phyloP scores from a whole-genome alignment of 192 early-diverging fungal genomes.

The Mortierella hygrophila region DNA sequence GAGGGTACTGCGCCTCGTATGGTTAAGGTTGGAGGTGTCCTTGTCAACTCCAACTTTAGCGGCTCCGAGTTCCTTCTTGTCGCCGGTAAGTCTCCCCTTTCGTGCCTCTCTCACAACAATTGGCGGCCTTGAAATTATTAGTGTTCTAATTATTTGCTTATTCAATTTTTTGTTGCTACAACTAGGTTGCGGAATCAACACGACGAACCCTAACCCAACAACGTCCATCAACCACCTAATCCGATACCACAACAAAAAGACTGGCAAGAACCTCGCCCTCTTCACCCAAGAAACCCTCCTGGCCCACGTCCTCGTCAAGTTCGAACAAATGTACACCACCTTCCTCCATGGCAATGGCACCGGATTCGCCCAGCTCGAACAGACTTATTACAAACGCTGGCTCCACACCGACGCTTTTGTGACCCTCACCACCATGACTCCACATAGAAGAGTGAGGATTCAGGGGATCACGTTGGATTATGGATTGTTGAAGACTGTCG shows the following conservation, averaged over 20 bases:
- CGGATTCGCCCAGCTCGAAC: constrained; percentile 80
- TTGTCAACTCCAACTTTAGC: constrained; percentile 87
- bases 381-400: constrained; percentile 89
- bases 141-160: background rate
- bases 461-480: constrained; percentile 79
- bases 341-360: constrained; percentile 70
- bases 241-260: constrained; percentile 62
- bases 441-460: constrained; percentile 69
- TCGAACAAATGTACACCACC: constrained; percentile 81
- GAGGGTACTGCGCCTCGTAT: constrained; percentile 23
- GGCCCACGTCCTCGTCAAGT: constrained; percentile 73
- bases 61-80: constrained; percentile 82
- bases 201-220: constrained; percentile 87
- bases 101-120: background rate
- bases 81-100: constrained; percentile 69
- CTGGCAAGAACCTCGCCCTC: constrained; percentile 61
- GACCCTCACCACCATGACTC: constrained; percentile 37
- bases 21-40: constrained; percentile 91
- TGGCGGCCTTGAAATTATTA: background rate
- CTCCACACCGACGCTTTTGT: constrained; percentile 75
- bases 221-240: constrained; percentile 90
- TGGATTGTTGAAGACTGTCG: constrained; percentile 82
- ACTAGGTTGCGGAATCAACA: constrained; percentile 89
- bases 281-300: constrained; percentile 79
- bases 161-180: background rate